Conservation (phyloP, 768 basidiomycete species). For the Tricholoma saponaceum region DNA sequence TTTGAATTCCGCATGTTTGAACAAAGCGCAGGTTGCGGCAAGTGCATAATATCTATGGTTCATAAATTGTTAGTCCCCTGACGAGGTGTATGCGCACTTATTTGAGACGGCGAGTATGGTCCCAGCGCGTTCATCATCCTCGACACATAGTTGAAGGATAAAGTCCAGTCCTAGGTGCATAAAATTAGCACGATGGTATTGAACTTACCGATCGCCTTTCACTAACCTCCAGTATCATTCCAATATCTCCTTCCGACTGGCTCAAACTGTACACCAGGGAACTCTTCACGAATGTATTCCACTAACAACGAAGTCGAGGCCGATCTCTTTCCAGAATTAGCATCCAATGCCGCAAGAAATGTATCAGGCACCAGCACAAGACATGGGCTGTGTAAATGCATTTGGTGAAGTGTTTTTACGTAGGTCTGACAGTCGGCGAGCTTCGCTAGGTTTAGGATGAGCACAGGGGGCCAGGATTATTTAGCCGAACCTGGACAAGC, state of each 20-base stretch:
- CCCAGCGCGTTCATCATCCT: constrained; percentile 79
- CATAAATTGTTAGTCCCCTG: background rate
- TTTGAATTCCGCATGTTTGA: constrained; percentile 75
- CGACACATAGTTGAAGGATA: constrained; percentile 69
- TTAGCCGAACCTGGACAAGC: constrained; percentile 58
- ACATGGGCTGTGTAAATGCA: constrained; percentile 71
- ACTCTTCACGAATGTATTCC: constrained; percentile 70
- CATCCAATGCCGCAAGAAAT: constrained; percentile 59
- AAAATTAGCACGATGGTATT: background rate
- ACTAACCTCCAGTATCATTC: constrained; percentile 73
- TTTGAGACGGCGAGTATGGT: constrained; percentile 74
- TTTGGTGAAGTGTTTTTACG: constrained; percentile 82
- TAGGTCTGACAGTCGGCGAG: constrained; percentile 86
- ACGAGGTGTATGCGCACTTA: constrained; percentile 54
- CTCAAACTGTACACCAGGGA: constrained; percentile 62
- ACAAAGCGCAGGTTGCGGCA: constrained; percentile 80
- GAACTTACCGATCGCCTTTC: background rate
- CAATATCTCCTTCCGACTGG: constrained; percentile 77
- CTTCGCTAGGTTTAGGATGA: constrained; percentile 30
- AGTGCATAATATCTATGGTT: constrained; percentile 77
- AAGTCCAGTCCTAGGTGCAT: constrained; percentile 65
- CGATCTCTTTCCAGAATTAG: constrained; percentile 41
- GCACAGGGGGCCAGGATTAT: background rate
- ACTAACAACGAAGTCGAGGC: constrained; percentile 59
- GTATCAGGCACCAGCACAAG: constrained; percentile 82